Evolutionary conservation across 148 eudicot species (phyloP), one percentile per base, ranked within the genome.

Genomic region (Limonium bicolor): DNA sequence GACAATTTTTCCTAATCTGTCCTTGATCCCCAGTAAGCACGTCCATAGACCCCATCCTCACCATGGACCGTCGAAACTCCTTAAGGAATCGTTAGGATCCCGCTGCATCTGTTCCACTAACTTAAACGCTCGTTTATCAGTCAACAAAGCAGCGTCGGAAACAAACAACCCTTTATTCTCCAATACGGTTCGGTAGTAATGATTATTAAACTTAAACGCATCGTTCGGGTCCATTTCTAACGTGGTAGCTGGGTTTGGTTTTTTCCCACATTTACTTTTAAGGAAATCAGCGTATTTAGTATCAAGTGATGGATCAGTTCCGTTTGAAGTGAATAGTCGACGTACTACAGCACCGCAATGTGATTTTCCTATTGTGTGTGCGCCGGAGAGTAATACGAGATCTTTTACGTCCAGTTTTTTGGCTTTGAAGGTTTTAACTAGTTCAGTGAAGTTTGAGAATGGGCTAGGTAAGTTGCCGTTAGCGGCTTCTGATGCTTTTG

Each of bases 301-400:
- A 21, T 79, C 63, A 19, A 87, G 38, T 7, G 53, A 67, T 6
- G 94, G 90, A 49, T 82, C 96, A 4, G 26, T 22, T 6, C 53
- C 25, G 19, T 62, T 58, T n/a, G 77, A 0, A 44, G 22, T 73
- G 76, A 63, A 87, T 4, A 87, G 61, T 46, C 96, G 67, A 48
- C 50, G 39, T 21, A 44, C 61, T 54, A 87, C 58, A 24, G 82
- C 68, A 5, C 77, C 52, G 70, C 96, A 86, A 52, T 86, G 94
- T 24, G 96, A 50, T 3, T 85, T 64, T 5, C 94, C 96, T 16
- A 82, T 68, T 35, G 94, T 82, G 55, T 86, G 96, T 21, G 88
- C 85, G 31, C 96, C 96, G 82, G 69, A 78, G 20, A 78, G 36
- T 30, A 78, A 60, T 0, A 51, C 80, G 28, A 78, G 69, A 34